phyloP scores from a whole-genome alignment of 2,329 filamentous ascomycete genomes.

The Triangularia setosa region DNA sequence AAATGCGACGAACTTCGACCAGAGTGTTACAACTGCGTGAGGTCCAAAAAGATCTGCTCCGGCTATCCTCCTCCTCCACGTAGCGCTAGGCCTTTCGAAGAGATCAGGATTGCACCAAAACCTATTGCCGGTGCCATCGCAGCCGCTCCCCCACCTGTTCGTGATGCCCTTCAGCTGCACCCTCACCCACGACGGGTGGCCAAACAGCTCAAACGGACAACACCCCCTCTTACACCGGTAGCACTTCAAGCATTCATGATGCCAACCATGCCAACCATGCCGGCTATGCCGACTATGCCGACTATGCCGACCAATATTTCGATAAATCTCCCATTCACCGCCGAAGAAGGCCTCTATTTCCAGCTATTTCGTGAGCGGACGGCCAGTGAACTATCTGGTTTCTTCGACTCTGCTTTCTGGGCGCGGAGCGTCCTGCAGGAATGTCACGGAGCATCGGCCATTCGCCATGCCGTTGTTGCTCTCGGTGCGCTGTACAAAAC shows the following conservation, averaged over 20 bases:
- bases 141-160: constrained; percentile 20
- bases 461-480: constrained; percentile 63
- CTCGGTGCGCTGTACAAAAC: constrained; percentile 65
- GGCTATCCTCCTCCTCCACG: constrained; percentile 59
- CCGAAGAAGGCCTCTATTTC: constrained; percentile 56
- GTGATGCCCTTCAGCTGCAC: constrained; percentile 23
- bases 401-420: constrained; percentile 65
- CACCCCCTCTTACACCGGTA: constrained; percentile 35
- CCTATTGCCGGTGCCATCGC: constrained; percentile 29
- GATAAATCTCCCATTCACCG: constrained; percentile 45
- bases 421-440: constrained; percentile 58
- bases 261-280: constrained; percentile 8
- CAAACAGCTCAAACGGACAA: constrained; percentile 32
- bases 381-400: constrained; percentile 60
- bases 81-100: constrained; percentile 42
- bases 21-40: constrained; percentile 55
- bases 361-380: constrained; percentile 59
- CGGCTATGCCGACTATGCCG: constrained; percentile 4
- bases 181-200: constrained; percentile 18
- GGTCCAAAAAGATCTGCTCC: constrained; percentile 54
- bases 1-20: constrained; percentile 65
- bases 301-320: constrained; percentile 39
- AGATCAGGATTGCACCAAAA: constrained; percentile 49
- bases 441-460: constrained; percentile 57
- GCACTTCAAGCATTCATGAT: constrained; percentile 9